A percentile compares a stretch with the other conserved stretches of the same genome.
These are phyloP conservation scores for Penicillium vulpinum DNA, from an alignment of 2,329 filamentous ascomycete species.

Conservation along the genomic window DNA sequence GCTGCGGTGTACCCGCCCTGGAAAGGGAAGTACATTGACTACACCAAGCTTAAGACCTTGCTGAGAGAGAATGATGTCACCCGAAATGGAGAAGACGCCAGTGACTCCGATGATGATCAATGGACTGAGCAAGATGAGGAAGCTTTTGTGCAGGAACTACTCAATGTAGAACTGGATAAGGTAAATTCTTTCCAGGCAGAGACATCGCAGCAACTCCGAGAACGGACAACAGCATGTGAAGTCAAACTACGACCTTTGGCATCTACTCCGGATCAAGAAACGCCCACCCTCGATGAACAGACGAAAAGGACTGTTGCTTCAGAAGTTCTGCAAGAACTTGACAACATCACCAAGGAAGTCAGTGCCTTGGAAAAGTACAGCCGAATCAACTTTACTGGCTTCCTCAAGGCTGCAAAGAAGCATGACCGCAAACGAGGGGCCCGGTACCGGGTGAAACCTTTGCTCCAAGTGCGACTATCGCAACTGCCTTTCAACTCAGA, in stretches of 20 bases:
- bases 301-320: constrained; percentile 56
- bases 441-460: constrained; percentile 82
- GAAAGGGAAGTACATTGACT: constrained; percentile 94
- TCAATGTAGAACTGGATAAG: constrained; percentile 93
- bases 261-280: constrained; percentile 36
- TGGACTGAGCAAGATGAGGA: constrained; percentile 97
- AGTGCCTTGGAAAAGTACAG: constrained; percentile 94
- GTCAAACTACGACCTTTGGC: constrained; percentile 62
- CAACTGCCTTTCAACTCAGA: constrained; percentile 93
- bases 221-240: constrained; percentile 72
- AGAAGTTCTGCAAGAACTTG: constrained; percentile 75
- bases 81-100: constrained; percentile 39
- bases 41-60: constrained; percentile 85
- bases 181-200: constrained; percentile 85
- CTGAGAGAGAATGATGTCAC: constrained; percentile 71
- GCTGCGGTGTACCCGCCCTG: constrained; percentile 80
- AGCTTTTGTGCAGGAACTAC: constrained; percentile 88
- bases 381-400: constrained; percentile 94
- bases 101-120: constrained; percentile 56
- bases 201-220: constrained; percentile 77
- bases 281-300: constrained; percentile 43
- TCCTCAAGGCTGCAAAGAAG: constrained; percentile 98
- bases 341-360: constrained; percentile 84
- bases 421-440: constrained; percentile 90
- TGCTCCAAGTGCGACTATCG: constrained; percentile 87